Base-by-base conservation (phyloP, 768 basidiomycete species). In the Auriculariales sp. region DNA sequence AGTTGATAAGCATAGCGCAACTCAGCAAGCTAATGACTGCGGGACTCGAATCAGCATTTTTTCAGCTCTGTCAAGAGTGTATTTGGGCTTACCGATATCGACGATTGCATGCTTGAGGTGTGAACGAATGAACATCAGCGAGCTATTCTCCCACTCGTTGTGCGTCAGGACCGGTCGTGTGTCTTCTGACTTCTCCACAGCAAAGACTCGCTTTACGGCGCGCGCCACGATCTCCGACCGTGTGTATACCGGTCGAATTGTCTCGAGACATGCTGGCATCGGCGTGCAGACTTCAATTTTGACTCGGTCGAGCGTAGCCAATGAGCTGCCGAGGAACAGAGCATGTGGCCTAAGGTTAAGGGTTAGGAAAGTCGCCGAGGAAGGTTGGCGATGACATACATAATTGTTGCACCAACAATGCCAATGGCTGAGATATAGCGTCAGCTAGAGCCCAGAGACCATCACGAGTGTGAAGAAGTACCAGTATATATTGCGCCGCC, bases 1-100 rank as follows among this genome's bases (percentile, higher is more conserved):
- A 77, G 62, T 97, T 97, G 62, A 94, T 91, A 25, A 88, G 66
- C 15, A 94, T 78, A 0, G 93, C 92, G 58, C 94, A 79, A 0
- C 86, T 83, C 28, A 94, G 69, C 33, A 97, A 65, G 11, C 68
- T 68, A 4, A 65, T 49, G 17, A 63, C 54, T 54, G 34, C n/a
- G 4, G 42, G 31, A n/a, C 4, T 12, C 15, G 19, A 9, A 32
- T 19, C n/a, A n/a, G n/a, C n/a, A n/a, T n/a, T n/a, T n/a, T n/a
- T n/a, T n/a, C n/a, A n/a, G n/a, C 24, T 31, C 36, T 15, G 27
- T 57, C 78, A 79, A 28, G n/a, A n/a, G n/a, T n/a, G n/a, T n/a
- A n/a, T n/a, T n/a, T n/a, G n/a, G n/a, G n/a, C n/a, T 69, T 59
- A 22, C 78, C 72, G 12, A 91, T 68, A 58, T 93, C 84, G 48